Conservation (phyloP, 495 filamentous ascomycete genomes). For the Glonium stellatum region DNA sequence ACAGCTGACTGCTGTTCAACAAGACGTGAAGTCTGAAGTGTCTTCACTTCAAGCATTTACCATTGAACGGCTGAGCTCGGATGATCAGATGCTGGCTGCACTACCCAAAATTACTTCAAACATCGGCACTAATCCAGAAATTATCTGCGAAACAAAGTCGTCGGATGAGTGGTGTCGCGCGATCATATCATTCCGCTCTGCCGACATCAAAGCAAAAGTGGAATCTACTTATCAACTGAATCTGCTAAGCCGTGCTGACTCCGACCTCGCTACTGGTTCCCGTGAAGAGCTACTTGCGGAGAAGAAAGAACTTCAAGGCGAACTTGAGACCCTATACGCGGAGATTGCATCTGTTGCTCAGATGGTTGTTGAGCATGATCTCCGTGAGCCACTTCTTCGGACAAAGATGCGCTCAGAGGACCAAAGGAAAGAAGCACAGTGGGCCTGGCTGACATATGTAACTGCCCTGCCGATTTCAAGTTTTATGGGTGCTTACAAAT, state of each 20-base stretch:
- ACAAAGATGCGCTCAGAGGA: slow-evolving; percentile 17
- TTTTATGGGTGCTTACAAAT: background rate
- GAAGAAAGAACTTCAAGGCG: slow-evolving; percentile 28
- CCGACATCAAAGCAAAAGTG: slow-evolving; percentile 29
- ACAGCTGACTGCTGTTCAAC: slow-evolving; percentile 18
- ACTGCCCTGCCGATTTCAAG: background rate
- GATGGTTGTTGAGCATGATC: slow-evolving; percentile 33
- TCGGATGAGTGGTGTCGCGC: slow-evolving; percentile 33
- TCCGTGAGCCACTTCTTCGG: slow-evolving; percentile 19
- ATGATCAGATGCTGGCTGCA: slow-evolving; percentile 32
- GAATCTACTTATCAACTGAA: slow-evolving; percentile 20
- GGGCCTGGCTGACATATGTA: slow-evolving; percentile 24
- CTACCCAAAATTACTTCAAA: slow-evolving; percentile 33
- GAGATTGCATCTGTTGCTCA: slow-evolving; percentile 33
- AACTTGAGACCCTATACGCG: slow-evolving; percentile 26
- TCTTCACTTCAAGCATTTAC: slow-evolving; percentile 15
- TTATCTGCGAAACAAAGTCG: slow-evolving; percentile 15
- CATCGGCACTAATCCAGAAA: slow-evolving; percentile 9
- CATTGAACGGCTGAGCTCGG: slow-evolving; percentile 29
- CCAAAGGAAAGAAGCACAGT: slow-evolving; percentile 12
- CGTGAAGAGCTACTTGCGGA: slow-evolving; percentile 12
- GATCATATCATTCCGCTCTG: slow-evolving; percentile 26
- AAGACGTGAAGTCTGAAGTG: slow-evolving; percentile 20
- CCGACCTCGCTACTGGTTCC: background rate
- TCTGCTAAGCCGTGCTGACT: slow-evolving; percentile 2